A percentile compares a stretch with the other conserved stretches of the same genome.
phyloP scores from a whole-genome alignment of 2,329 filamentous ascomycete genomes.

The Aspergillus persii region DNA sequence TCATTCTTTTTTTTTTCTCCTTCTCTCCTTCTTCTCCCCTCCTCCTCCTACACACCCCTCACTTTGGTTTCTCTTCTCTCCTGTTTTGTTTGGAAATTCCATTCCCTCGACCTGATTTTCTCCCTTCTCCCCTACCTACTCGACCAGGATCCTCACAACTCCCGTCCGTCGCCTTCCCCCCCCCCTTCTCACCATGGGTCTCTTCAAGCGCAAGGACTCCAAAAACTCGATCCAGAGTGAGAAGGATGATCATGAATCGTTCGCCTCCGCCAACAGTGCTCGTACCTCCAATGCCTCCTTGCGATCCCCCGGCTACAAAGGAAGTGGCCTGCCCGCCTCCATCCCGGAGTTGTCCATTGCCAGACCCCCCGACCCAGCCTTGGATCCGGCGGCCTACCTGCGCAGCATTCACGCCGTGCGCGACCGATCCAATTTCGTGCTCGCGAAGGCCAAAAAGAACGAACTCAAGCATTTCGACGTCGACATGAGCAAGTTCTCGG shows the following conservation, averaged over 20 bases:
- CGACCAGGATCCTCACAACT: background rate
- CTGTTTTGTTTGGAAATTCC: background rate
- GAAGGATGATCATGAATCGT: conserved; percentile 40
- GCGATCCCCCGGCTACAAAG: conserved; percentile 50
- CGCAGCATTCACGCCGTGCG: conserved; percentile 85
- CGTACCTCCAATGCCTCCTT: conserved; percentile 48
- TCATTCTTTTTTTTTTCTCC: background rate
- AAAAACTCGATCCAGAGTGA: conserved; percentile 38
- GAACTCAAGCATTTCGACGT: conserved; percentile 83
- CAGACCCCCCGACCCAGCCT: conserved; percentile 77
- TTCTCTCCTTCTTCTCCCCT: background rate
- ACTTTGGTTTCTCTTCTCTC: conserved; percentile 1
- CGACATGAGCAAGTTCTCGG: conserved; percentile 77
- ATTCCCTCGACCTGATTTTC: conserved; percentile 1
- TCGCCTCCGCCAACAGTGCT: conserved; percentile 42
- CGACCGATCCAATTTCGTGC: conserved; percentile 70
- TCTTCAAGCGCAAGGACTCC: conserved; percentile 49
- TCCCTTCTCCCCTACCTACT: background rate
- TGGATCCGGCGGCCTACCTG: conserved; percentile 87
- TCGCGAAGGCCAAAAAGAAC: conserved; percentile 74
- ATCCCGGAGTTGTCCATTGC: conserved; percentile 79
- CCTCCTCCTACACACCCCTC: background rate
- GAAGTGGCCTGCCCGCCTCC: conserved; percentile 47
- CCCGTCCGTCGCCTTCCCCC: background rate
- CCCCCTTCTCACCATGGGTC: conserved; percentile 35